Conservation (phyloP, 768 basidiomycete genomes). For the Boletus rubroflammeus region DNA sequence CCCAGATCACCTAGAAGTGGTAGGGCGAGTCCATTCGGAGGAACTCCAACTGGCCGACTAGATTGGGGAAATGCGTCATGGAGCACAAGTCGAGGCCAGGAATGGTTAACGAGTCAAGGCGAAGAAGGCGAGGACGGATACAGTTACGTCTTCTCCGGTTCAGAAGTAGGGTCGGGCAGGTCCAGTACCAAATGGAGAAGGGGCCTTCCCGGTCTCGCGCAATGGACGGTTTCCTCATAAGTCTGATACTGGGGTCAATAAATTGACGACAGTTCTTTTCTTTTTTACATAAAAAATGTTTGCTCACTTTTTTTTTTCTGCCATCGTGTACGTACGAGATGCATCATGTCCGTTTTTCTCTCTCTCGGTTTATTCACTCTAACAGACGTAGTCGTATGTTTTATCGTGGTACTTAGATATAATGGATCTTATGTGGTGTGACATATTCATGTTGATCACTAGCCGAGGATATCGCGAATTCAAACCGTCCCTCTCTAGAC, state of each 20-base stretch:
- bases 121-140: conserved; percentile 30
- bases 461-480: not conserved
- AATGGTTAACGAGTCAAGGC: conserved; percentile 29
- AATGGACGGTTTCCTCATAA: conserved; percentile 28
- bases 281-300: not conserved
- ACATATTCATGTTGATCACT: not conserved
- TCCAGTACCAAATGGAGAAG: conserved; percentile 28
- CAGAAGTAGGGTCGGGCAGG: conserved; percentile 13
- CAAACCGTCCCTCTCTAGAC: not conserved
- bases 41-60: not conserved
- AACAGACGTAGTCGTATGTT: conserved; percentile 15
- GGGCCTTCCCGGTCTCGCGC: conserved; percentile 32
- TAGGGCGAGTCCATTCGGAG: conserved; percentile 16
- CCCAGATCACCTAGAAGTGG: conserved; percentile 18
- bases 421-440: conserved; percentile 11
- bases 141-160: conserved; percentile 21
- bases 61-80: conserved; percentile 24
- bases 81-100: conserved; percentile 16
- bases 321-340: conserved; percentile 12
- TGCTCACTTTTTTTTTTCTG: conserved; percentile 4
- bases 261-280: not conserved
- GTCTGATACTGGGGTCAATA: not conserved
- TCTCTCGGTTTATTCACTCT: not conserved
- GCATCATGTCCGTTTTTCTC: not conserved
- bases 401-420: conserved; percentile 20